Base-by-base conservation (phyloP, 2,329 filamentous ascomycete species). In the Aspergillus arachidicola region DNA sequence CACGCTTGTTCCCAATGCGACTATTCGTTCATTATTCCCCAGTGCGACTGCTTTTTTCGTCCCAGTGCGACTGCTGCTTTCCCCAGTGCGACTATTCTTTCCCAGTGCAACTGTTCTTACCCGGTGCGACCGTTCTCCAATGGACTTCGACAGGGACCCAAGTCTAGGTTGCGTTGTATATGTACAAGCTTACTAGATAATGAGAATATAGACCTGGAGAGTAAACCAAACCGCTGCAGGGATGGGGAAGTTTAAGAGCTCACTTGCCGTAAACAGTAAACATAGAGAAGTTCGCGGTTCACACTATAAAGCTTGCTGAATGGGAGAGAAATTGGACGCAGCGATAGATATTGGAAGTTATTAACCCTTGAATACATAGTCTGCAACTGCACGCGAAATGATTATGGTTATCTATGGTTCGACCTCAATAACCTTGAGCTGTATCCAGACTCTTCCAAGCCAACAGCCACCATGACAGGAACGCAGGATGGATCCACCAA, bases 271-370 rank as follows among this genome's bases (percentile, higher is more conserved):
- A 38, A 11, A 38, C 5, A 19, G 6, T 19, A 38, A 9, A 6
- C 36, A 19, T 38, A 4, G 16, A 38, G 6, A 16, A 19, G 36
- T 19, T 7, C 6, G 7, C 5, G 6, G 36, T 38, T 38, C 6
- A 16, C 19, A 38, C 6, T 19, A n/a, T n/a, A 9, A 41, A 11
- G 9, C 16, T 41, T 41, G 6, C 7, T 1, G 9, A 19, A n/a
- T 6, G 2, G 12, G 3, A 3, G 3, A 2, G 5, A 41, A 4
- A 9, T 1, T 41, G 7, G 2, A n/a, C 6, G 38, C 16, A 2
- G 38, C 16, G 3, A 36, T 16, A 36, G 2, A 2, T 6, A 0
- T 36, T 36, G 14, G 2, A n/a, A 41, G 3, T n/a, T 9, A 1
- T 41, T 19, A 9, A 41, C 3, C 6, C 14, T 2, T 9, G 14